Percentiles rank a stretch among this genome's conserved stretches.
Evolutionary conservation across 2,329 filamentous ascomycete genomes (phyloP).

Genomic region (Fusarium albidum): DNA sequence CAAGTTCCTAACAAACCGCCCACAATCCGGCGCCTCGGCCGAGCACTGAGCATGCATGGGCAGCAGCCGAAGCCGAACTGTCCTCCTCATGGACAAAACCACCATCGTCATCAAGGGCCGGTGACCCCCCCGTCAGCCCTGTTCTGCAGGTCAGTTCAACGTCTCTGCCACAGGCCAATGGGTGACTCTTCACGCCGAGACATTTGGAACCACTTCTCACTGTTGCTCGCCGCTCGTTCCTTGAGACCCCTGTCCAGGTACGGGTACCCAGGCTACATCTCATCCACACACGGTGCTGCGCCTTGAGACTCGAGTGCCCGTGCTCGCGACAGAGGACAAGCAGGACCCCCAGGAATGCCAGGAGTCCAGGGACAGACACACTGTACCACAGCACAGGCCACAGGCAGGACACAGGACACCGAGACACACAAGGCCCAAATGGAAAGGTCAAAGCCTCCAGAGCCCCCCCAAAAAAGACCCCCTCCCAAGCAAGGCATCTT

Average conservation of each 20-base stretch:
- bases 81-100: constrained; percentile 23
- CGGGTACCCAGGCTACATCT: constrained; percentile 31
- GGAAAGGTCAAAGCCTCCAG: constrained; percentile 23
- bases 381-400: not conserved
- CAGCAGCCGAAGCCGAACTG: not conserved
- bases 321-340: constrained; percentile 30
- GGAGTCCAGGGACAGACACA: constrained; percentile 27
- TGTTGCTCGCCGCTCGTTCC: constrained; percentile 17
- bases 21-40: constrained; percentile 15
- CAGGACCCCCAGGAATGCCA: constrained; percentile 18
- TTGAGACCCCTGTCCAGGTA: constrained; percentile 26
- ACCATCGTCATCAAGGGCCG: constrained; percentile 19
- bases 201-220: constrained; percentile 33
- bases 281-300: constrained; percentile 39
- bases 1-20: constrained; percentile 16
- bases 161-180: constrained; percentile 35
- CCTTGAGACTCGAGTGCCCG: constrained; percentile 33
- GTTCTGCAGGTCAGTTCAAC: constrained; percentile 39
- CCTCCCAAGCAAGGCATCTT: constrained; percentile 39
- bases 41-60: constrained; percentile 6
- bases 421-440: constrained; percentile 27
- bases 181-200: constrained; percentile 41
- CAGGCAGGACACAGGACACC: constrained; percentile 25
- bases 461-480: constrained; percentile 30
- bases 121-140: constrained; percentile 39